Evolutionary conservation across 2,329 filamentous ascomycete species (phyloP), one percentile per base, ranked within the genome.

Genomic region (Sordariomycetes sp.): DNA sequence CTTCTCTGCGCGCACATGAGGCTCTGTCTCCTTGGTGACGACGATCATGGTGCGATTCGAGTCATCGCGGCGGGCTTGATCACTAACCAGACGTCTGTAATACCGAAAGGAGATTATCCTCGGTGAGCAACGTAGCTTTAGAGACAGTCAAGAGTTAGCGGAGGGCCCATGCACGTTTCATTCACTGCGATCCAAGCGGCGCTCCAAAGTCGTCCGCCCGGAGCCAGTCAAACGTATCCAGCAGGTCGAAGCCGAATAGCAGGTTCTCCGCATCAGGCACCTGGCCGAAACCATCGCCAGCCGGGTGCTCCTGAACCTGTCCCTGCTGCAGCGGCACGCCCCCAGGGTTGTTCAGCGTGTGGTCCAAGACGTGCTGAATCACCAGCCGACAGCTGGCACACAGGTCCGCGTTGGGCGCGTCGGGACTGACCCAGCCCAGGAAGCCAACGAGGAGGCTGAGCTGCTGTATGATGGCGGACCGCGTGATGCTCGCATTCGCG

Each of bases 221-320:
- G 32, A 66, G 42, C 64, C 64, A 70, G 36, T 66, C 62, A 45
- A 66, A 70, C 0, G 66, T 69, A 40, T 70, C 63, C 2, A 69
- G 42, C 21, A 70, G 48, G 35, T 68, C 64, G 36, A 68, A 67
- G 36, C 63, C 64, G 35, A 68, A 69, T 15, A 46, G 44, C 12
- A 29, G 7, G 17, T 19, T 14, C 6, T 30, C 33, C 31, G 14
- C 31, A 33, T 33, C 19, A 5, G 20, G 14, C n/a, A 29, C 10
- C 10, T 19, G 16, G 8, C 11, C 17, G 6, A 19, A 7, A 12
- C 12, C 27, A 30, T 20, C 14, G 7, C 26, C 27, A n/a, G 17
- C 9, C 20, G 17, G 7, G 15, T 17, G 15, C n/a, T 25, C 15
- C 21, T 5, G 19, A 8, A 5, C 20, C 10, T 25, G n/a, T 8